These are phyloP conservation scores for Trematosphaeria pertusa DNA, from an alignment of 2,329 filamentous ascomycete species.

Conservation along the genomic window DNA sequence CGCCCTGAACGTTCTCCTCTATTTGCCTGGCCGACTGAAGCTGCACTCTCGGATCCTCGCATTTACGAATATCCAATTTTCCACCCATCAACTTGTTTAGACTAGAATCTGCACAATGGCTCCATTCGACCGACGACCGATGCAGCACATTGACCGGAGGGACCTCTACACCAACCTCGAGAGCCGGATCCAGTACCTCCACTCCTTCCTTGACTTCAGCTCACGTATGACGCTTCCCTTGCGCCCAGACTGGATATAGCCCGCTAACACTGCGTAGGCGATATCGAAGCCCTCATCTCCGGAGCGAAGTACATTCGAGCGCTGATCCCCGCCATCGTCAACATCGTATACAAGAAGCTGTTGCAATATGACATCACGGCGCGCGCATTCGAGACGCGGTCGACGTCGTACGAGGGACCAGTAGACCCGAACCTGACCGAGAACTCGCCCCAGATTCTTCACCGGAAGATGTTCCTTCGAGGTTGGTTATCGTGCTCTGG, in stretches of 20 bases:
- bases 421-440: constrained; percentile 70
- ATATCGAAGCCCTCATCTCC: constrained; percentile 72
- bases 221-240: constrained; percentile 70
- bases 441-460: constrained; percentile 75
- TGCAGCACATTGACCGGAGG: constrained; percentile 71
- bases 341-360: constrained; percentile 84
- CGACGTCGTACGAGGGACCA: constrained; percentile 70
- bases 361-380: constrained; percentile 83
- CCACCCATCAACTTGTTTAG: too few relatives aligned
- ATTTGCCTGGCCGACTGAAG: neutral
- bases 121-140: constrained; percentile 35
- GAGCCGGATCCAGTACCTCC: constrained; percentile 73
- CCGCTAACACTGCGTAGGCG: too few relatives aligned
- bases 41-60: neutral
- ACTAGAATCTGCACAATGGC: constrained; percentile 28
- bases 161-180: constrained; percentile 75
- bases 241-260: too few relatives aligned
- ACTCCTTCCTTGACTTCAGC: constrained; percentile 78
- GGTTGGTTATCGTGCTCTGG: neutral
- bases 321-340: constrained; percentile 83
- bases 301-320: constrained; percentile 80
- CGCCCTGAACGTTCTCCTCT: neutral
- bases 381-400: constrained; percentile 70
- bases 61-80: too few relatives aligned
- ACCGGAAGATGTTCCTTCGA: constrained; percentile 68